Evolutionary conservation across 192 early-diverging fungal species (phyloP), one percentile per base, ranked within the genome.

Genomic region (Coemansia sp.): DNA sequence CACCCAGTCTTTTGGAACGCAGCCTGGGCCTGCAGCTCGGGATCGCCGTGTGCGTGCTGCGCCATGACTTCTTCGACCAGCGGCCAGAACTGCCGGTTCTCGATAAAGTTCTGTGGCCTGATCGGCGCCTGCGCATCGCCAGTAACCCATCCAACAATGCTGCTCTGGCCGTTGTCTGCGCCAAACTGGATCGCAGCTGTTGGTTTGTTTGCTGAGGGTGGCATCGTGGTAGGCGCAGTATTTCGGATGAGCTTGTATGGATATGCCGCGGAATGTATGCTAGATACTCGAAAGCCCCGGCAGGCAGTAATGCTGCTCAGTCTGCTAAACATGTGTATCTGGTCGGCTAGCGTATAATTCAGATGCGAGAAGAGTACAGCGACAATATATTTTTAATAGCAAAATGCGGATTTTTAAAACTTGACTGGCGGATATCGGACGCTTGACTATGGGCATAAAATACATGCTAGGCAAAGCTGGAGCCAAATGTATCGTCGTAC

Each of bases 1-100:
- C 79, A 81, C 17, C 79, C 79, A 39, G 47, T 65, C 64, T 81
- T 81, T 27, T 76, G 69, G 52, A 60, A 75, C 58, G 69, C 73
- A 3, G 79, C 79, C 63, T 65, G 70, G 19, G 79, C 65, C 63
- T 72, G 69, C 64, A 81, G 66, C 69, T 76, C 79, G 2, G 79
- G 79, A 35, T 81, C 79, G 61, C 69, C 63, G 56, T 81, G 79
- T 15, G 73, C 79, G 24, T 76, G 62, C 60, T 76, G 49, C 51
- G 48, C 65, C 11, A 81, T 25, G 21, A 76, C 67, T 21, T 58
- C 8, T 19, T 56, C 47, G n/a, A 81, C 70, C 24, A 56, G 51
- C 7, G 69, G 56, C 69, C 69, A 72, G 58, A 81, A 81, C 58
- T 45, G 37, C 4, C 23, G 37, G 67, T 81, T 81, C 60, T 81